A percentile compares a stretch with the other conserved stretches of the same genome.
Conservation (phyloP, 768 basidiomycete genomes). For the Leccinum obscurum region DNA sequence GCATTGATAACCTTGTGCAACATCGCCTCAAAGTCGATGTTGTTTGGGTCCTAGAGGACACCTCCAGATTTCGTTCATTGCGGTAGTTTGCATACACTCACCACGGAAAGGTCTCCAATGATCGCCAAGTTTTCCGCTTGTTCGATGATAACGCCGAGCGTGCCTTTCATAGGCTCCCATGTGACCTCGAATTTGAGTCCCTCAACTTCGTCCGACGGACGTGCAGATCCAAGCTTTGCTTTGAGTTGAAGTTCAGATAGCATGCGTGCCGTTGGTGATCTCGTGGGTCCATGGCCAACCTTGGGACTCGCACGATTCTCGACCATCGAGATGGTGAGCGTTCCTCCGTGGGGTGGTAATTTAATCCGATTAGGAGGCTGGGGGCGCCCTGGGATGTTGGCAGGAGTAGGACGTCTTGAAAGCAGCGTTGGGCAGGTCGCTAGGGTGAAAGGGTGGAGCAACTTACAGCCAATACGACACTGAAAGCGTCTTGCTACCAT, state of each 20-base stretch:
- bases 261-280: conserved; percentile 53
- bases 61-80: background rate
- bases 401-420: conserved; percentile 41
- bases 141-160: conserved; percentile 60
- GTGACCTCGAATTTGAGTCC: conserved; percentile 62
- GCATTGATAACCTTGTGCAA: conserved; percentile 60
- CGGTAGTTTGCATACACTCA: conserved; percentile 38
- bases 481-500: conserved; percentile 64
- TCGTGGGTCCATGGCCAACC: conserved; percentile 45
- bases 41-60: conserved; percentile 52
- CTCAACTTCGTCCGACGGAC: conserved; percentile 77
- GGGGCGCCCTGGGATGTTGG: conserved; percentile 30
- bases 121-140: conserved; percentile 45
- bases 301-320: conserved; percentile 44
- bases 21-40: conserved; percentile 74
- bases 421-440: conserved; percentile 7
- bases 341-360: conserved; percentile 67
- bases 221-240: conserved; percentile 53
- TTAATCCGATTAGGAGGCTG: conserved; percentile 36
- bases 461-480: conserved; percentile 89
- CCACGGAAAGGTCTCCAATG: conserved; percentile 50
- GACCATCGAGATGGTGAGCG: conserved; percentile 69
- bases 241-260: conserved; percentile 63
- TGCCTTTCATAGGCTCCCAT: conserved; percentile 75
- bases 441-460: conserved; percentile 11